Base-by-base conservation (phyloP, 768 basidiomycete genomes). In the Boletus insuetus region DNA sequence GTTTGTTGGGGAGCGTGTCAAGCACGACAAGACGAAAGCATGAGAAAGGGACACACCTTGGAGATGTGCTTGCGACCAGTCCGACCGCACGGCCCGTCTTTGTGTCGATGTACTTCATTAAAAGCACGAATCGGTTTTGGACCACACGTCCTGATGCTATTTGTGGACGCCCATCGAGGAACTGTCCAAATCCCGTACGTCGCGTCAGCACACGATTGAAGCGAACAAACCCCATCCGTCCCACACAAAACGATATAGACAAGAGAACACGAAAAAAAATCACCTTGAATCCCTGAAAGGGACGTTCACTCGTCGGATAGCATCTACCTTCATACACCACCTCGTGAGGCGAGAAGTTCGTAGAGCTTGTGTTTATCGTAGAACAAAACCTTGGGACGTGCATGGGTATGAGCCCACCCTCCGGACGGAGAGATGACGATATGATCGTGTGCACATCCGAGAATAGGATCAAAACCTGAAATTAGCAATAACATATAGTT, bases 271-370 rank as follows among this genome's bases (percentile, higher is more conserved):
- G 16, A 37, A 16, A 16, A n/a, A n/a, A n/a, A n/a, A 16, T 4
- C 52, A 82, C 85, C 69, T 87, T 89, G 74, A 87, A 84, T 0
- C 87, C 85, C 62, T 89, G 87, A 60, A 87, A 89, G 19, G 89
- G 78, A 68, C 89, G 87, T 62, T 89, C 88, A 65, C 85, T 86
- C 8, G 87, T 90, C 0, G 86, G 85, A 59, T 89, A 90, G 40
- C 72, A 73, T 63, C 82, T 84, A 20, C 82, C 82, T 22, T 82
- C 76, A 60, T 87, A 85, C 17, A 77, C 64, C 9, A 90, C 83
- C n/a, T 82, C 76, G 68, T 88, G 85, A 0, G 81, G 67, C 1
- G 88, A 88, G 63, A 87, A 88, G 61, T 88, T 88, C 8, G 86
- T 87, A 60, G 87, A 87, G 85, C 50, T 84, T 76, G 32, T 79